A percentile compares a stretch with the other conserved stretches of the same genome.
Evolutionary conservation across 2,329 filamentous ascomycete genomes (phyloP).

Genomic region (Cytospora mali): DNA sequence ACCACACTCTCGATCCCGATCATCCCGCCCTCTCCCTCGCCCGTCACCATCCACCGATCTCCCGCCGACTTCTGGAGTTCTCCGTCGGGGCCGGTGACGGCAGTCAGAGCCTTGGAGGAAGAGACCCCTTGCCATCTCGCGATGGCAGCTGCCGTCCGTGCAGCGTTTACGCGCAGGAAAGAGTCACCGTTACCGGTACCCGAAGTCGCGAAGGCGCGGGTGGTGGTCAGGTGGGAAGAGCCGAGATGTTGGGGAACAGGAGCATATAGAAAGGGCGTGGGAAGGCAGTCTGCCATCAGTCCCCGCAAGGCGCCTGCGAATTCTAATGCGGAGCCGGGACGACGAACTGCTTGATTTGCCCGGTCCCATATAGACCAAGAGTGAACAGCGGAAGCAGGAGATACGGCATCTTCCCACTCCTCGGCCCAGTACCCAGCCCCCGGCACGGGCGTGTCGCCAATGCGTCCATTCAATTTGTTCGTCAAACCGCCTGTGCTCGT

Average conservation of each 20-base stretch:
- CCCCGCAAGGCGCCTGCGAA: constrained; percentile 48
- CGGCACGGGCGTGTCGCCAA: constrained; percentile 83
- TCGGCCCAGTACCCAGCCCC: constrained; percentile 92
- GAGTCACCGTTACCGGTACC: constrained; percentile 89
- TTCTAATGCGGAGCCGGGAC: constrained; percentile 40
- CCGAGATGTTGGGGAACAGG: constrained; percentile 32
- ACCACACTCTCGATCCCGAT: constrained; percentile 74
- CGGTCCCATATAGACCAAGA: constrained; percentile 25
- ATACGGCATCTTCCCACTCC: constrained; percentile 64
- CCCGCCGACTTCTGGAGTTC: constrained; percentile 76
- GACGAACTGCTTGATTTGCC: constrained; percentile 9
- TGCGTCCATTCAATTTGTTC: constrained; percentile 82
- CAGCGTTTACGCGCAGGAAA: constrained; percentile 73
- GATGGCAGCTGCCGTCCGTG: constrained; percentile 72
- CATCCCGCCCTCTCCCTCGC: constrained; percentile 82
- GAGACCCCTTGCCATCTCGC: constrained; percentile 62
- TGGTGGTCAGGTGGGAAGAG: constrained; percentile 34
- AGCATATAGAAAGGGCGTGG: constrained; percentile 47
- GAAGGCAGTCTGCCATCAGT: constrained; percentile 63
- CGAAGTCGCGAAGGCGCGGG: constrained; percentile 62
- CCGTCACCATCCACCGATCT: constrained; percentile 69
- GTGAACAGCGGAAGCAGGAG: constrained; percentile 29
- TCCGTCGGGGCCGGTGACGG: constrained; percentile 70
- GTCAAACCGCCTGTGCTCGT: constrained; percentile 78
- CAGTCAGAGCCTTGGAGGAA: constrained; percentile 60